Conservation (phyloP, 1,284 basidiomycete genomes). For the Cystobasidium slooffiae region DNA sequence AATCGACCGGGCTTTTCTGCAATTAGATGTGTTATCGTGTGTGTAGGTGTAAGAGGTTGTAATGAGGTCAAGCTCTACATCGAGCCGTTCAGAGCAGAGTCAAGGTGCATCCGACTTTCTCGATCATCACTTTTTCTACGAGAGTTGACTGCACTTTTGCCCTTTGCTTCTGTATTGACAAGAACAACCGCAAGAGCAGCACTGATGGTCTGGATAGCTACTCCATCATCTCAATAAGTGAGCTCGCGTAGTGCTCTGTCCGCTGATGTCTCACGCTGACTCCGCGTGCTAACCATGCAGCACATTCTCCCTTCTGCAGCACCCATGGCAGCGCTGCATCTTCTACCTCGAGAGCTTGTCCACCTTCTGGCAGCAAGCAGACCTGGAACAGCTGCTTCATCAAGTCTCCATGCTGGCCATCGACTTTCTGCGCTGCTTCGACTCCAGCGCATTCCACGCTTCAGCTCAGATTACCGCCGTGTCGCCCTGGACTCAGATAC, state of each 20-base stretch:
- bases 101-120: not conserved
- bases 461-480: slow-evolving; percentile 36
- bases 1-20: no score
- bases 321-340: slow-evolving; percentile 33
- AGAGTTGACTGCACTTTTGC: not conserved
- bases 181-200: no score
- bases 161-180: no score
- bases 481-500: slow-evolving; percentile 23
- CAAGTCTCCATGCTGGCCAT: not conserved
- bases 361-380: slow-evolving; percentile 25
- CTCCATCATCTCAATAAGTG: no score
- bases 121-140: not conserved
- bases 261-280: not conserved
- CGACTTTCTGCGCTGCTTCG: not conserved
- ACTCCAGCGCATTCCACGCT: slow-evolving; percentile 4
- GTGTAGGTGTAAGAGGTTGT: no score
- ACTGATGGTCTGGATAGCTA: no score
- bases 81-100: no score
- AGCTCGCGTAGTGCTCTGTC: no score
- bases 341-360: slow-evolving; percentile 39
- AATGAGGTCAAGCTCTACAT: no score
- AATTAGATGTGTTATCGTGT: no score
- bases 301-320: not conserved
- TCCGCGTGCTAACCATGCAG: not conserved
- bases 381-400: slow-evolving; percentile 3